Conservation (phyloP, 2,329 filamentous ascomycete genomes). For the Herpomyces periplanetae region DNA sequence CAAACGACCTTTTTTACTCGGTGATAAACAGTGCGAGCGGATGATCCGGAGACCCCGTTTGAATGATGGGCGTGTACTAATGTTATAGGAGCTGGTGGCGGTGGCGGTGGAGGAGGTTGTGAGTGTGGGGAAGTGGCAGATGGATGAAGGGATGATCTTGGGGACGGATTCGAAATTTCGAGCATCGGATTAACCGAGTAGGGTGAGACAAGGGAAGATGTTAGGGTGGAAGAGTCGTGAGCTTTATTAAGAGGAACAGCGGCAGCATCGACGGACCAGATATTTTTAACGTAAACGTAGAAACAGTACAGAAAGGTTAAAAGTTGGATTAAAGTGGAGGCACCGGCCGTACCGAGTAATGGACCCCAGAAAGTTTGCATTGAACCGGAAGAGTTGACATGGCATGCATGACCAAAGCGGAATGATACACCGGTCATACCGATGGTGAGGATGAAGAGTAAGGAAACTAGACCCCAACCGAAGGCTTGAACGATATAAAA, state of each 20-base stretch:
- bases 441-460: slow-evolving; percentile 34
- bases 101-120: no score
- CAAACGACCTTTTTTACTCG: slow-evolving; percentile 50
- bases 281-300: slow-evolving; percentile 58
- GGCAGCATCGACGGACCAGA: slow-evolving; percentile 28
- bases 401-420: slow-evolving; percentile 60
- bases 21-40: slow-evolving; percentile 51
- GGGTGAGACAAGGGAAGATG: no score
- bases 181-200: no score
- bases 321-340: slow-evolving; percentile 42
- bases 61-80: slow-evolving; percentile 31
- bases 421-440: slow-evolving; percentile 69
- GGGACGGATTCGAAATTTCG: no score
- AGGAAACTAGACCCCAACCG: slow-evolving; percentile 46
- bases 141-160: no score
- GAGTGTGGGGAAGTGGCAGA: no score
- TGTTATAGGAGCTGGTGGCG: slow-evolving; percentile 24
- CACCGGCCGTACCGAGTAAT: slow-evolving; percentile 30
- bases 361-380: slow-evolving; percentile 67
- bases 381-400: slow-evolving; percentile 64
- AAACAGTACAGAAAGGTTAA: slow-evolving; percentile 50
- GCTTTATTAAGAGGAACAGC: no score
- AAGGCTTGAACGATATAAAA: slow-evolving; percentile 44
- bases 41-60: no score
- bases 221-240: no score